These are phyloP conservation scores for Piloderma croceum DNA, from an alignment of 768 basidiomycete species.

Conservation along the genomic window DNA sequence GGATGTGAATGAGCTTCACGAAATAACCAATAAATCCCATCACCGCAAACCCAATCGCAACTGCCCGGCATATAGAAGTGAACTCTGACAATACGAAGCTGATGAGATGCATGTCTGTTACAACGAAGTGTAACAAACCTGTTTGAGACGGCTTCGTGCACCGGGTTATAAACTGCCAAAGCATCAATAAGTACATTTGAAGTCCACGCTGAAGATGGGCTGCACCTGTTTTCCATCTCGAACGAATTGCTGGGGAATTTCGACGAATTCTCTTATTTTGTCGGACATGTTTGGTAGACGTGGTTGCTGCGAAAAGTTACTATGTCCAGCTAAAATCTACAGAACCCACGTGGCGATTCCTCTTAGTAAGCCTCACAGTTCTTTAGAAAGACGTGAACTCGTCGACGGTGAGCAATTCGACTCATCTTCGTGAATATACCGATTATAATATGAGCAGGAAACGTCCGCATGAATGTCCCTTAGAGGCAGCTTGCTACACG, in stretches of 20 bases:
- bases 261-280: constrained; percentile 83
- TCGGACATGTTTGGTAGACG: constrained; percentile 66
- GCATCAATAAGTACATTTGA: constrained; percentile 13
- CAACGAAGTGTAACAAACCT: constrained; percentile 46
- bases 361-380: too few relatives aligned
- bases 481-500: constrained; percentile 38
- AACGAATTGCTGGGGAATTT: constrained; percentile 87
- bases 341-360: too few relatives aligned
- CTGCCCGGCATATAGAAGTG: constrained; percentile 89
- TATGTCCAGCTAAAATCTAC: too few relatives aligned
- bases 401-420: too few relatives aligned
- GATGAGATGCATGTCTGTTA: neutral
- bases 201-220: constrained; percentile 5
- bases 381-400: too few relatives aligned
- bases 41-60: constrained; percentile 94
- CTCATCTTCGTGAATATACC: too few relatives aligned
- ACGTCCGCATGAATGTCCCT: constrained; percentile 63
- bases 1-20: constrained; percentile 97
- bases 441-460: too few relatives aligned
- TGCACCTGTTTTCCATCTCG: constrained; percentile 89
- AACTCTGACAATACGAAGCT: constrained; percentile 58
- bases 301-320: constrained; percentile 5
- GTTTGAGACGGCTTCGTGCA: constrained; percentile 97
- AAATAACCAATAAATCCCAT: constrained; percentile 99
- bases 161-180: constrained; percentile 80